Percentiles rank a stretch among this genome's conserved stretches.
phyloP scores from a whole-genome alignment of 179 eudicot species.

The Pouteria campechiana region DNA sequence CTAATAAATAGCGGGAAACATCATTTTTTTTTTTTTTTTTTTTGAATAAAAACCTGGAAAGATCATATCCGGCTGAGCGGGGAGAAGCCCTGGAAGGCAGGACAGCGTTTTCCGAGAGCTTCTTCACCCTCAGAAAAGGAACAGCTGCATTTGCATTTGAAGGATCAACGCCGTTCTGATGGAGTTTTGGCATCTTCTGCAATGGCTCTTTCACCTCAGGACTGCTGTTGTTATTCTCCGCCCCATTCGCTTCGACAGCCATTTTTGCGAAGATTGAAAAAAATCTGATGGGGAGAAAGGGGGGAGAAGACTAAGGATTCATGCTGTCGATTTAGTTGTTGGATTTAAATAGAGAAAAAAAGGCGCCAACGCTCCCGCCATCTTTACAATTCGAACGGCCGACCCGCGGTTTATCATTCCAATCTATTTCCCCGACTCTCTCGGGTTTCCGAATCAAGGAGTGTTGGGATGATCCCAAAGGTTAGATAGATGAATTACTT shows the following conservation, averaged over 20 bases:
- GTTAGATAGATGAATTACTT: too few relatives aligned
- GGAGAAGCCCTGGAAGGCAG: slow-evolving; percentile 57
- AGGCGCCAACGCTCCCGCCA: too few relatives aligned
- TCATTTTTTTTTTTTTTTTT: neutral
- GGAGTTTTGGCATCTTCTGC: slow-evolving; percentile 30
- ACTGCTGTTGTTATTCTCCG: slow-evolving; percentile 8
- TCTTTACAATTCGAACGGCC: too few relatives aligned
- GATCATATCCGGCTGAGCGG: slow-evolving; percentile 72
- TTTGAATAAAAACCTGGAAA: slow-evolving; percentile 37
- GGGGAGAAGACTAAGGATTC: too few relatives aligned
- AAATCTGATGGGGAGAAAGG: too few relatives aligned
- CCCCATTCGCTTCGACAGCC: slow-evolving; percentile 8
- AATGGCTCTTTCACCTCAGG: slow-evolving; percentile 27
- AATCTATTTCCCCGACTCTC: too few relatives aligned
- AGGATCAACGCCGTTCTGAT: slow-evolving; percentile 17
- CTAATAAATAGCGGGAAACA: neutral
- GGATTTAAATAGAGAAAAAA: too few relatives aligned
- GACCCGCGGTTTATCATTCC: too few relatives aligned
- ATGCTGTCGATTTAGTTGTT: too few relatives aligned
- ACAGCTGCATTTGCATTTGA: neutral
- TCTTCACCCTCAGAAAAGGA: slow-evolving; percentile 44
- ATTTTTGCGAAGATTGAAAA: slow-evolving; percentile 8
- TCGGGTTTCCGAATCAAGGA: too few relatives aligned
- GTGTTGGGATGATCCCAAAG: too few relatives aligned
- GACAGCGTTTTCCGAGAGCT: slow-evolving; percentile 63